A percentile compares a stretch with the other conserved stretches of the same genome.
Evolutionary conservation across 768 basidiomycete species (phyloP).

Genomic region (Leucocoprinus sp.): DNA sequence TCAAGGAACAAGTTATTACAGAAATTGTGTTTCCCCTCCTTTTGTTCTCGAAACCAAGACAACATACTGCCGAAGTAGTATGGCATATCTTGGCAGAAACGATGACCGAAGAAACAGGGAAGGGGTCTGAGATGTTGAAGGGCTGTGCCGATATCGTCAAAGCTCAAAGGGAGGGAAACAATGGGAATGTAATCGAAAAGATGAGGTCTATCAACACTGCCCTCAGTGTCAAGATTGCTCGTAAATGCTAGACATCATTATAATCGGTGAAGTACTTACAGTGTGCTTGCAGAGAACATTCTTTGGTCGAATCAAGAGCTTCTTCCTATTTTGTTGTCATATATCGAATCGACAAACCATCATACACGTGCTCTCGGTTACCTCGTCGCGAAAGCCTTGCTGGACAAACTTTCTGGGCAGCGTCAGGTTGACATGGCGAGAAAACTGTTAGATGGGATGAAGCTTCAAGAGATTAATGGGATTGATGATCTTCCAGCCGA

Average conservation of each 20-base stretch:
- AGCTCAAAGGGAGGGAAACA: constrained; percentile 24
- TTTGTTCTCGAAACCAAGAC: constrained; percentile 63
- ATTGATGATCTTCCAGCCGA: constrained; percentile 31
- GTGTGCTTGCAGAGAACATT: constrained; percentile 49
- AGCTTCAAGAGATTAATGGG: constrained; percentile 34
- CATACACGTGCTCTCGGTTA: constrained; percentile 52
- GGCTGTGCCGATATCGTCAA: constrained; percentile 46
- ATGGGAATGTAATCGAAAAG: constrained; percentile 27
- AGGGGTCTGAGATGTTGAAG: constrained; percentile 37
- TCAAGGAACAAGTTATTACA: constrained; percentile 33
- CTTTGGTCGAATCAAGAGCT: constrained; percentile 40
- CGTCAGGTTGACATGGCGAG: constrained; percentile 49
- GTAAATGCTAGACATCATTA: constrained; percentile 28
- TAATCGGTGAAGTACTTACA: not conserved
- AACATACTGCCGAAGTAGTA: constrained; percentile 54
- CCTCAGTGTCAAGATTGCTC: constrained; percentile 56
- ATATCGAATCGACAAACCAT: constrained; percentile 39
- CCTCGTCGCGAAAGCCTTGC: constrained; percentile 54
- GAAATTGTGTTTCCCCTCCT: constrained; percentile 64
- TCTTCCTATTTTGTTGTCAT: constrained; percentile 41
- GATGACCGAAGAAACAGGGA: constrained; percentile 13
- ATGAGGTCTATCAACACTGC: constrained; percentile 46
- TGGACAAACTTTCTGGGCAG: constrained; percentile 47
- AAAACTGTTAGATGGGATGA: constrained; percentile 38
- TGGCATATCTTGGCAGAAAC: constrained; percentile 61